Base-by-base conservation (phyloP, 305 asterid genomes). In the Withania somnifera region DNA sequence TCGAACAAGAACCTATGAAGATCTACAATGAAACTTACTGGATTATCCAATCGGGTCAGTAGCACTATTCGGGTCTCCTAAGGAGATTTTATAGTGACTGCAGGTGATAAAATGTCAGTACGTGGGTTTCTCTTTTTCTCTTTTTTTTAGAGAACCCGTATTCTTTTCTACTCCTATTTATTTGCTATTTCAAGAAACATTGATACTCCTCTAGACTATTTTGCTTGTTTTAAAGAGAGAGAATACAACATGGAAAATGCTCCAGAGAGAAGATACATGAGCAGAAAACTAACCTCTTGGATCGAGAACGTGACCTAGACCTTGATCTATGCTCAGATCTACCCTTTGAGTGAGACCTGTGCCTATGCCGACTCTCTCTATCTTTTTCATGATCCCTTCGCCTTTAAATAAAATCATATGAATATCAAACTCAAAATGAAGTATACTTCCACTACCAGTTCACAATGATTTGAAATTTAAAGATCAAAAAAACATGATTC, bases 301-400 rank as follows among this genome's bases (percentile, higher is more conserved):
- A 91, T 84, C 89, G 95, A 76, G 94, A 90, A 83, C 93, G 94
- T 71, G 97, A 91, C 30, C 93, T 51, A n/a, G 98, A 95, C 90
- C 95, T 89, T 78, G 97, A 92, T 83, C 92, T 89, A 73, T 82
- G 95, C 82, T 91, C 94, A 45, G 94, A 90, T 84, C 82, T 89
- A 86, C 90, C 89, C 84, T 82, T 94, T 26, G 97, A 92, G 63
- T 82, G 94, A 77, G 97, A 95, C 77, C 90, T 86, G 73, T 81
- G 97, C 22, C 83, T 83, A 84, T 84, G 95, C 47, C 90, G 88
- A 22, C n/a, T 97, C 89, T 95, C 97, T 82, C 91, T 91, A 77
- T 91, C 95, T 85, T 87, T 87, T 77, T 93, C 98, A 67, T 80
- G 84, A 81, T 93, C 98, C 81, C 92, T 87, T 22, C 91, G 89